Conservation (phyloP, 2,329 filamentous ascomycete species). For the Neofusicoccum parvum region DNA sequence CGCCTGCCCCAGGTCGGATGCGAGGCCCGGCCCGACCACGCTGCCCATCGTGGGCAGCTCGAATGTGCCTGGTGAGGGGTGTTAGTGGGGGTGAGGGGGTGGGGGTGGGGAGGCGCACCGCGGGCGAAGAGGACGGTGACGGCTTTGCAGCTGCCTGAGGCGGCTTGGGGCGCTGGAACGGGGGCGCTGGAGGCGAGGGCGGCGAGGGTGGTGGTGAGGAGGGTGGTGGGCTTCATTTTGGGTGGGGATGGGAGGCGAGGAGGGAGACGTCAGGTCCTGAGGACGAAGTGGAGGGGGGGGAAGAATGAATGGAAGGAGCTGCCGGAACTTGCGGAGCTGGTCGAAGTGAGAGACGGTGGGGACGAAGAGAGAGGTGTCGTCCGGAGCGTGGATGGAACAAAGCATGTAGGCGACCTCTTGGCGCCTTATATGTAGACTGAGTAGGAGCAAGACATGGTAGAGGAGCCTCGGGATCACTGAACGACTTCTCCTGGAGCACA, state of each 20-base stretch:
- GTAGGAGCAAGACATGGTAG: background rate
- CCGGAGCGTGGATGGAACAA: background rate
- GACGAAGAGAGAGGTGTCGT: background rate
- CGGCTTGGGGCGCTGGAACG: background rate
- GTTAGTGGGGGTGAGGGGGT: too few relatives aligned
- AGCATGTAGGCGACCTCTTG: background rate
- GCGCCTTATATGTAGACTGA: background rate
- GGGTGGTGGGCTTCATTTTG: background rate
- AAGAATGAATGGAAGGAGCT: background rate
- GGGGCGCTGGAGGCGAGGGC: background rate
- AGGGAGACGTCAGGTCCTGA: background rate
- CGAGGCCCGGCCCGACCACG: slow-evolving; percentile 54
- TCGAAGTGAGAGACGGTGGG: background rate
- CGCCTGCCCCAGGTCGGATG: slow-evolving; percentile 45
- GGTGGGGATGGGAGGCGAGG: background rate
- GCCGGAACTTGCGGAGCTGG: background rate
- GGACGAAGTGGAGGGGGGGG: too few relatives aligned
- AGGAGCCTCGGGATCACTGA: background rate
- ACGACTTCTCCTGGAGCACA: background rate
- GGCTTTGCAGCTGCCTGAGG: slow-evolving; percentile 19
- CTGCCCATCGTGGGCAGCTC: slow-evolving; percentile 57
- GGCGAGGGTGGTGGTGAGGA: background rate
- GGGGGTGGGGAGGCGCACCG: too few relatives aligned
- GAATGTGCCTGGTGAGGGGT: slow-evolving; percentile 45
- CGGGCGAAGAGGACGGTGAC: slow-evolving; percentile 60